Evolutionary conservation across 2,329 filamentous ascomycete species (phyloP).

Genomic region (Podosphaera leucotricha): DNA sequence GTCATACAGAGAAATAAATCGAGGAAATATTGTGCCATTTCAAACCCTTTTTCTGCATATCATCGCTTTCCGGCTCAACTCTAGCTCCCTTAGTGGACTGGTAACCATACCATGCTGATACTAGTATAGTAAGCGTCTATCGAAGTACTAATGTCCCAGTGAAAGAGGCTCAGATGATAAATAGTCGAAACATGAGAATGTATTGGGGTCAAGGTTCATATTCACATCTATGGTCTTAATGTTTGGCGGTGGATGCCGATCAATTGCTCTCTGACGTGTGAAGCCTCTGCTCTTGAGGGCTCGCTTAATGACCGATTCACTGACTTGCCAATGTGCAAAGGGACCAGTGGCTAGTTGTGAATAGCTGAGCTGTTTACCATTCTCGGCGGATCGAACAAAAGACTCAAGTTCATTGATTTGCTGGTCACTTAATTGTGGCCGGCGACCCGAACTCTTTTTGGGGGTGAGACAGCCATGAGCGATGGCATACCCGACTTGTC

Average conservation of each 20-base stretch:
- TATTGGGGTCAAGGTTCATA: too few species aligned
- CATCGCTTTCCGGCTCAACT: too few species aligned
- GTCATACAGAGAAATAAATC: too few species aligned
- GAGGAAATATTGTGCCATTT: too few species aligned
- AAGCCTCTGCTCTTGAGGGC: background rate
- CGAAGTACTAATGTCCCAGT: too few species aligned
- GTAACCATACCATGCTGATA: too few species aligned
- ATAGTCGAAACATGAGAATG: too few species aligned
- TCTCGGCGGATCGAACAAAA: background rate
- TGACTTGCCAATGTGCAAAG: background rate
- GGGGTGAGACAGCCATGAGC: background rate
- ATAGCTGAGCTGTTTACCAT: background rate
- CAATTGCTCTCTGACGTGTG: background rate
- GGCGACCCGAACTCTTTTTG: background rate
- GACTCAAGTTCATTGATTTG: background rate
- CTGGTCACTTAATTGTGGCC: background rate
- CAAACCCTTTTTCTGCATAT: too few species aligned
- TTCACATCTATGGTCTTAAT: background rate
- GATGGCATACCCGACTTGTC: background rate
- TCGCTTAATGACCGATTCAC: background rate
- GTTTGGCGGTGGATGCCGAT: background rate
- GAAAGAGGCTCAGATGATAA: too few species aligned
- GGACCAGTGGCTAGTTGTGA: background rate
- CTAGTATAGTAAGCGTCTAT: too few species aligned
- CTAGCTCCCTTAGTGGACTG: too few species aligned